These are phyloP conservation scores for Escallonia rubra DNA, from an alignment of 129 eudicot genomes.

Conservation along the genomic window DNA sequence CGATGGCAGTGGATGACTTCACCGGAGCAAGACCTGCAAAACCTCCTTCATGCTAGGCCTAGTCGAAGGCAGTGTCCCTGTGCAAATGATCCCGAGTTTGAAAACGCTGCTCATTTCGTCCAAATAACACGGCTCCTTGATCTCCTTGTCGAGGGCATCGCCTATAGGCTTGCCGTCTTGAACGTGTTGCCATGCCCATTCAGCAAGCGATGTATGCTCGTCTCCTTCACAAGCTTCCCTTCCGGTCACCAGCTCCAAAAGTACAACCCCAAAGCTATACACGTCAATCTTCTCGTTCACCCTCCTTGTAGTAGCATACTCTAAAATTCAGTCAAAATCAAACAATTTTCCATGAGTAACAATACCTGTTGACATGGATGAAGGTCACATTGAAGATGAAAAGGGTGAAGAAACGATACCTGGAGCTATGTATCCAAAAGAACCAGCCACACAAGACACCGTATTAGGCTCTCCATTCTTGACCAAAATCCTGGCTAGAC, in stretches of 20 bases:
- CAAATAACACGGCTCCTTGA: conserved; percentile 37
- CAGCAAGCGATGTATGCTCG: conserved; percentile 46
- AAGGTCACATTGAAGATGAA: too few relatives aligned
- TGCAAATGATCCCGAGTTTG: conserved; percentile 77
- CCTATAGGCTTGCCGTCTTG: conserved; percentile 30
- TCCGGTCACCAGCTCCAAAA: conserved; percentile 79
- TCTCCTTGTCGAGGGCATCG: conserved; percentile 47
- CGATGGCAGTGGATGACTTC: conserved; percentile 11
- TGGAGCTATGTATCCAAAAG: conserved; percentile 86
- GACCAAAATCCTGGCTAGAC: conserved; percentile 65
- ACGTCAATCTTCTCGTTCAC: conserved; percentile 80
- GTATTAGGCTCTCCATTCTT: conserved; percentile 46
- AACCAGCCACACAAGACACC: conserved; percentile 70
- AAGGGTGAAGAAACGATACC: conserved; percentile 27
- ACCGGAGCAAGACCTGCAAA: conserved; percentile 43
- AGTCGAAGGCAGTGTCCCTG: conserved; percentile 47
- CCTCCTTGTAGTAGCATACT: conserved; percentile 53
- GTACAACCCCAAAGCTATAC: conserved; percentile 82
- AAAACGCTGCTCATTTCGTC: conserved; percentile 56
- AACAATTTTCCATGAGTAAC: too few relatives aligned
- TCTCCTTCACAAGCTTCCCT: conserved; percentile 59
- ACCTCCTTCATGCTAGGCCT: conserved; percentile 85
- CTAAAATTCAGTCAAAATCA: conserved; percentile 23
- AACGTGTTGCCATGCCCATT: conserved; percentile 65
- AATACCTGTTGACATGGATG: too few relatives aligned